Percentiles rank a stretch among this genome's conserved stretches.
Conservation (phyloP, 2,329 filamentous ascomycete genomes). For the Rutstroemia sp. region DNA sequence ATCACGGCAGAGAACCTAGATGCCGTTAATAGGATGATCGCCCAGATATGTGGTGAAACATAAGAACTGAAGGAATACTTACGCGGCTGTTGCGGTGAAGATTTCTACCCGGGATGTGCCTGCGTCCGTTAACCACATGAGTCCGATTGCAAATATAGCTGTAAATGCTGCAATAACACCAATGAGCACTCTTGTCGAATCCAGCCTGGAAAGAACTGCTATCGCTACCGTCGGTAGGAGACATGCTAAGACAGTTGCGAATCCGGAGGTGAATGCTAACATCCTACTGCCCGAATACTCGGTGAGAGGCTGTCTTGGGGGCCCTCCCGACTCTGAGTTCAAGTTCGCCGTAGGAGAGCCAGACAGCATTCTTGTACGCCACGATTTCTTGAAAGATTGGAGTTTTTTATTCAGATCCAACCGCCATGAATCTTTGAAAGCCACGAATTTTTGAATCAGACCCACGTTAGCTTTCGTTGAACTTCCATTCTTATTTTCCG, state of each 20-base stretch:
- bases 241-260: constrained; percentile 17
- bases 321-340: too few relatives aligned
- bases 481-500: neutral
- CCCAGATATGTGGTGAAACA: neutral
- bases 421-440: too few relatives aligned
- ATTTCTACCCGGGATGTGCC: constrained; percentile 17
- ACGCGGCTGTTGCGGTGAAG: constrained; percentile 22
- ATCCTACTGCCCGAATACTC: constrained; percentile 8
- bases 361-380: too few relatives aligned
- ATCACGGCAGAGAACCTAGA: constrained; percentile 18
- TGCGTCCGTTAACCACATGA: constrained; percentile 14
- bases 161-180: constrained; percentile 15
- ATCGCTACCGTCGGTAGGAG: constrained; percentile 16
- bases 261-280: constrained; percentile 11
- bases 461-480: too few relatives aligned
- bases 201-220: constrained; percentile 13
- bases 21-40: neutral
- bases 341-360: too few relatives aligned
- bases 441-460: too few relatives aligned
- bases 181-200: constrained; percentile 8
- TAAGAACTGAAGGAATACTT: neutral
- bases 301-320: neutral
- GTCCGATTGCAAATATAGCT: constrained; percentile 14
- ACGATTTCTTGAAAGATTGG: too few relatives aligned
- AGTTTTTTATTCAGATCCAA: too few relatives aligned